Percentiles rank a stretch among this genome's conserved stretches.
phyloP scores from a whole-genome alignment of 805 yeast species.

The baker's yeast (Saccharomyces cerevisiae) region DNA sequence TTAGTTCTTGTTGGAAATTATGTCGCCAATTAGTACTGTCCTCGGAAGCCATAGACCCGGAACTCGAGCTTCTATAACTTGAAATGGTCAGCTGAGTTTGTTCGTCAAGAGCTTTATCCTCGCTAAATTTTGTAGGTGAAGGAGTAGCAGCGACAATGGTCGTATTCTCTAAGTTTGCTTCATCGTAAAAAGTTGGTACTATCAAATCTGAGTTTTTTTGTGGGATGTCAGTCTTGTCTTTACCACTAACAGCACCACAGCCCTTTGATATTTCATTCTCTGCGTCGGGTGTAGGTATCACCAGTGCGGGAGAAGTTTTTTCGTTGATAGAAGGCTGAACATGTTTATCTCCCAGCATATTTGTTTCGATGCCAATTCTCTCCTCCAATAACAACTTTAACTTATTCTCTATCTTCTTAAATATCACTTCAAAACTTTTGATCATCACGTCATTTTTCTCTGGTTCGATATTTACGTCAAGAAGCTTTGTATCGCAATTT shows the following conservation, averaged over 20 bases:
- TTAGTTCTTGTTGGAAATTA: conserved; percentile 3
- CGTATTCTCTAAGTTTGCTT: not conserved
- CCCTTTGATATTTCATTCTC: not conserved
- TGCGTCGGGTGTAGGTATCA: not conserved
- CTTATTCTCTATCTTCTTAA: conserved; percentile 11
- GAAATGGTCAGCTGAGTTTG: not conserved
- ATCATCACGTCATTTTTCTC: conserved; percentile 36
- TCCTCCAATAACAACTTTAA: not conserved
- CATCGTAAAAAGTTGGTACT: not conserved
- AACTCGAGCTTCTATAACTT: conserved; percentile 3
- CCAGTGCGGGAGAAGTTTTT: not conserved
- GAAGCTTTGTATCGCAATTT: conserved; percentile 8
- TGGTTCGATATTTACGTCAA: conserved; percentile 40
- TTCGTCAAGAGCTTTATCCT: not conserved
- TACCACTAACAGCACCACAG: not conserved
- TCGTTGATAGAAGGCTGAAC: not conserved
- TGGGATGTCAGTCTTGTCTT: not conserved
- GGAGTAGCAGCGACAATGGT: not conserved
- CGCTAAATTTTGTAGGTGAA: not conserved
- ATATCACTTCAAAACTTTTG: conserved; percentile 13
- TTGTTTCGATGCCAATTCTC: not conserved
- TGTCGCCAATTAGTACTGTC: conserved; percentile 10
- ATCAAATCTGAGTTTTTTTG: not conserved
- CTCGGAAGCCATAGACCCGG: conserved; percentile 10
- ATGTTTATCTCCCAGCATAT: not conserved